Base-by-base conservation (phyloP, 768 basidiomycete species). In the Calocybe cyanea region DNA sequence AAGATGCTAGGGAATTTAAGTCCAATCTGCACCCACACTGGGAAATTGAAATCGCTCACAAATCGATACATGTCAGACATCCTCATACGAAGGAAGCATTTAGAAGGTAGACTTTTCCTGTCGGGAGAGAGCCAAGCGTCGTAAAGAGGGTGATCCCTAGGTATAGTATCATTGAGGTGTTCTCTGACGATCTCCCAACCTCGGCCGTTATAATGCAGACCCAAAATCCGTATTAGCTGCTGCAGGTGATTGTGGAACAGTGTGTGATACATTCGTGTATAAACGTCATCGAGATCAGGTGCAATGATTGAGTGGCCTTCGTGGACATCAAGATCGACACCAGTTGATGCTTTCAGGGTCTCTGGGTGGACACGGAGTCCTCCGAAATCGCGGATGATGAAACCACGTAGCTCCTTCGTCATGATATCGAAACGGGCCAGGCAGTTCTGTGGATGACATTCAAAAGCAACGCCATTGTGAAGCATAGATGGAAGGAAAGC, bases 371-470 rank as follows among this genome's bases (percentile, higher is more conserved):
- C 68, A 8, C 75, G 71, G 25, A 81, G 57, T 1, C 79, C 78
- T 18, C 78, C 78, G 57, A 79, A 79, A 48, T 81, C 80, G 19
- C 78, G 72, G 23, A 81, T 69, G 49, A 79, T 67, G 59, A 81
- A 80, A 0, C 77, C 78, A 28, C 68, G 71, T 2, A 80, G 56
- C 41, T 73, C 71, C 43, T 75, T 73, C 3, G 77, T 73, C 19
- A 63, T 48, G 3, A 73, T 50, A 47, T 75, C 71, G 50, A 79
- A 80, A 1, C 77, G 70, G 5, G 77, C 77, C 7, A 81, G 62
- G 48, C 77, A 78, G 49, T 81, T 80, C 58, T 81, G 80, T 1
- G 76, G 76, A 54, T 81, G 80, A 39, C 71, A 75, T 56, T 81
- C 78, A 52, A 81, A 80, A 1, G 73, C 77, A 3, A 81, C 77